These are phyloP conservation scores for Suhomyces atakaporum DNA, from an alignment of 1,139 yeast species.

Conservation along the genomic window DNA sequence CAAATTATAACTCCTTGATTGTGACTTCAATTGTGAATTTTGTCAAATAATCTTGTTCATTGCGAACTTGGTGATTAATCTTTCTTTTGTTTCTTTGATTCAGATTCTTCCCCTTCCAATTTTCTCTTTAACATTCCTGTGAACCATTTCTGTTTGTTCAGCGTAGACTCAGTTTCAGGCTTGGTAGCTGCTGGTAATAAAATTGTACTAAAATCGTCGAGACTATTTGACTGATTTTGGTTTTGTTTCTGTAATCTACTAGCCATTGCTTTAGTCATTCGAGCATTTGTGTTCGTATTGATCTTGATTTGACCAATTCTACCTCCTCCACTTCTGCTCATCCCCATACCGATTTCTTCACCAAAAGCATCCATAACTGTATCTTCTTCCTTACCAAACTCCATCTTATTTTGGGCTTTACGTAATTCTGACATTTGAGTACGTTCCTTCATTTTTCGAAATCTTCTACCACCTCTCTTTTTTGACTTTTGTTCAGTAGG, in stretches of 20 bases:
- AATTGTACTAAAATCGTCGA: conserved; percentile 12
- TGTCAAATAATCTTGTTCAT: too few species aligned
- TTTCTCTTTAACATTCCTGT: conserved; percentile 23
- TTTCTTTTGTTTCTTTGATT: conserved; percentile 2
- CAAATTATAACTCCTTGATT: too few species aligned
- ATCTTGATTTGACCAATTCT: conserved; percentile 39
- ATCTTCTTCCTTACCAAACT: conserved; percentile 74
- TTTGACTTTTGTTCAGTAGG: conserved; percentile 80
- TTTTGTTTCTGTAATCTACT: conserved; percentile 35
- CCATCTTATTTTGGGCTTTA: conserved; percentile 81
- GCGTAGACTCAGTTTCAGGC: neutral
- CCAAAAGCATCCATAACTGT: conserved; percentile 66
- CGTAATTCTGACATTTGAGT: conserved; percentile 80
- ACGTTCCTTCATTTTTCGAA: conserved; percentile 78
- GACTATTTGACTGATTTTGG: conserved; percentile 3
- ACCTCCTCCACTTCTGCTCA: conserved; percentile 50
- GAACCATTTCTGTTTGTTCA: conserved; percentile 23
- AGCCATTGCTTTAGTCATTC: conserved; percentile 56
- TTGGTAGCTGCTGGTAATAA: conserved; percentile 3
- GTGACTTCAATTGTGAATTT: too few species aligned
- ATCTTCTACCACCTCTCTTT: conserved; percentile 82
- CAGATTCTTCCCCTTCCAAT: conserved; percentile 2
- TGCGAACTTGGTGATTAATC: neutral
- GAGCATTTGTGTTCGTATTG: conserved; percentile 48
- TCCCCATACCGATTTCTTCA: conserved; percentile 81